These are phyloP conservation scores for Starmerella ratchasimensis DNA, from an alignment of 805 yeast species.

Conservation along the genomic window DNA sequence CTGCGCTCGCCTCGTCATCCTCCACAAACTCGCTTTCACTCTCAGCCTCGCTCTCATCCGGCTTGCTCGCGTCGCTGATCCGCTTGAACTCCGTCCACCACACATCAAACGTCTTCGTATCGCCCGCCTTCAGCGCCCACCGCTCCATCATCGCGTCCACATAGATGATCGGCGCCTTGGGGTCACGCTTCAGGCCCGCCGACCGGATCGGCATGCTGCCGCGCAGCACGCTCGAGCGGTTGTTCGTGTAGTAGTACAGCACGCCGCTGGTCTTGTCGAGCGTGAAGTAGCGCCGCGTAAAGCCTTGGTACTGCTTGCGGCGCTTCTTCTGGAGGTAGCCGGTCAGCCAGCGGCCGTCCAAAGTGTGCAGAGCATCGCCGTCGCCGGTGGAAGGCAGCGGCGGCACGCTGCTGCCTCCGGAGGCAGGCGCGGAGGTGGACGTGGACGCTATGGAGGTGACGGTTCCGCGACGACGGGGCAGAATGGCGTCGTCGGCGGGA, in stretches of 20 bases:
- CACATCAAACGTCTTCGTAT: constrained; percentile 48
- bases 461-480: no score
- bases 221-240: constrained; percentile 56
- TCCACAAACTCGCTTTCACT: no score
- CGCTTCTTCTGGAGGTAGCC: constrained; percentile 69
- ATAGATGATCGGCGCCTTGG: constrained; percentile 51
- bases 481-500: no score
- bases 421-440: no score
- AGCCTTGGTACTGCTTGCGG: constrained; percentile 75
- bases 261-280: constrained; percentile 73
- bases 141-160: constrained; percentile 86
- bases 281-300: constrained; percentile 69
- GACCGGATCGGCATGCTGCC: constrained; percentile 84
- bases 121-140: constrained; percentile 71
- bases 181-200: constrained; percentile 70
- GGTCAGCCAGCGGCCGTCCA: constrained; percentile 40
- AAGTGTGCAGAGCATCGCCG: constrained; percentile 5
- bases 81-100: constrained; percentile 75
- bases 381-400: constrained; percentile 8
- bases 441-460: no score
- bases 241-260: constrained; percentile 63
- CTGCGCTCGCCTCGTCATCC: neutral
- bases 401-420: no score
- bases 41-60: constrained; percentile 14
- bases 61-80: constrained; percentile 11